Conservation (phyloP, 768 basidiomycete genomes). For the Suillus variegatus region DNA sequence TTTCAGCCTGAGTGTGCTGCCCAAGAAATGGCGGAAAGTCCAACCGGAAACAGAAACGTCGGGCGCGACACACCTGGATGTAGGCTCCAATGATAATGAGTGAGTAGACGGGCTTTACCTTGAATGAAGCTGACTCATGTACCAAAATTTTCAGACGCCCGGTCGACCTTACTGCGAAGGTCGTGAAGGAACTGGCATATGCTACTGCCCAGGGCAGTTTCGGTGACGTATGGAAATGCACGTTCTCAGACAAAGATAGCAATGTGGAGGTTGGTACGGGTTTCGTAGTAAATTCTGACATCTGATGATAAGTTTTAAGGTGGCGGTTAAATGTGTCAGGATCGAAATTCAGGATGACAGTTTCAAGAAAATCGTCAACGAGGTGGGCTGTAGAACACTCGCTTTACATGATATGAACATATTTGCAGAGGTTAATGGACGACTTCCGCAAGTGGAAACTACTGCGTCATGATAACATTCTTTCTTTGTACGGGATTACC, state of each 20-base stretch:
- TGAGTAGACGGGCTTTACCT: not conserved
- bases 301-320: conserved; percentile 12
- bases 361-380: conserved; percentile 12
- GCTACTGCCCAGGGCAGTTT: conserved; percentile 25
- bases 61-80: too few species aligned
- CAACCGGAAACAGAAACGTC: too few species aligned
- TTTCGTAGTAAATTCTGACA: not conserved
- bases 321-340: conserved; percentile 28
- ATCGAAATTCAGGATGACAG: conserved; percentile 14
- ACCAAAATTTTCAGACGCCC: not conserved
- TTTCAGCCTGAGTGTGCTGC: too few species aligned
- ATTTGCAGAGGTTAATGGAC: not conserved
- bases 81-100: not conserved
- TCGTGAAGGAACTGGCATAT: conserved; percentile 19
- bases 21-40: too few species aligned
- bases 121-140: not conserved
- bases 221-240: conserved; percentile 26
- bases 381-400: conserved; percentile 12
- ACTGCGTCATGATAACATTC: conserved; percentile 39
- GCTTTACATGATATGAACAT: too few species aligned
- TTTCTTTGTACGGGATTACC: conserved; percentile 37
- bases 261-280: conserved; percentile 21
- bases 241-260: conserved; percentile 17
- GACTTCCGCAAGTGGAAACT: not conserved
- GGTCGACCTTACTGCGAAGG: conserved; percentile 16